Evolutionary conservation across 208 protist genomes (phyloP).

Genomic region (Wallacemonas sp.): DNA sequence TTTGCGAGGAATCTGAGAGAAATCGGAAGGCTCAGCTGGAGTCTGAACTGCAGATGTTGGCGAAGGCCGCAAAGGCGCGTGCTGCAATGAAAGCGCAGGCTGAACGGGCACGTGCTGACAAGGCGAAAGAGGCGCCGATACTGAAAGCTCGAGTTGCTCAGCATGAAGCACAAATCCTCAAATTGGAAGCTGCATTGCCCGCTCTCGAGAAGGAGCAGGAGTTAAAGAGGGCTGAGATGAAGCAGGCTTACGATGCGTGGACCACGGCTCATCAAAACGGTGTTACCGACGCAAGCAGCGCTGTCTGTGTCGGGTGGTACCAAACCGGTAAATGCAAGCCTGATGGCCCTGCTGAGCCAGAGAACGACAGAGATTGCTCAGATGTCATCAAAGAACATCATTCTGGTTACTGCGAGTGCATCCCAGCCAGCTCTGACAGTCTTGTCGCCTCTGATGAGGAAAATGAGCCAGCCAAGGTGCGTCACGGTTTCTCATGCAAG

Average conservation of each 20-base stretch:
- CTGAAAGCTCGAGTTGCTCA: slow-evolving; percentile 19
- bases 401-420: slow-evolving; percentile 70
- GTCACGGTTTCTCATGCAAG: slow-evolving; percentile 43
- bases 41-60: slow-evolving; percentile 33
- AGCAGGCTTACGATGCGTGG: slow-evolving; percentile 17
- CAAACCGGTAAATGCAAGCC: slow-evolving; percentile 40
- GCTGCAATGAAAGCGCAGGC: slow-evolving; percentile 17
- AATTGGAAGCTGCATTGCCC: slow-evolving; percentile 12
- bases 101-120: slow-evolving; percentile 2
- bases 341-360: slow-evolving; percentile 14
- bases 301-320: slow-evolving; percentile 43
- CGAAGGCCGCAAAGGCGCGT: slow-evolving; percentile 24
- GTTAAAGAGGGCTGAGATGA: slow-evolving; percentile 25
- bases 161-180: slow-evolving; percentile 11
- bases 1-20: slow-evolving; percentile 45
- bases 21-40: slow-evolving; percentile 24
- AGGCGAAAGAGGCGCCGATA: slow-evolving; percentile 19
- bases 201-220: slow-evolving; percentile 36
- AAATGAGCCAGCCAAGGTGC: not conserved
- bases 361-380: slow-evolving; percentile 40
- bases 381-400: slow-evolving; percentile 21
- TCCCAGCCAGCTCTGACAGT: not conserved
- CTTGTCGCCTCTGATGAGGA: not conserved
- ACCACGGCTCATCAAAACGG: slow-evolving; percentile 5
- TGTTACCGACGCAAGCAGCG: slow-evolving; percentile 6